Evolutionary conservation across 768 basidiomycete genomes (phyloP).

Genomic region (Lyophyllum shimeji): DNA sequence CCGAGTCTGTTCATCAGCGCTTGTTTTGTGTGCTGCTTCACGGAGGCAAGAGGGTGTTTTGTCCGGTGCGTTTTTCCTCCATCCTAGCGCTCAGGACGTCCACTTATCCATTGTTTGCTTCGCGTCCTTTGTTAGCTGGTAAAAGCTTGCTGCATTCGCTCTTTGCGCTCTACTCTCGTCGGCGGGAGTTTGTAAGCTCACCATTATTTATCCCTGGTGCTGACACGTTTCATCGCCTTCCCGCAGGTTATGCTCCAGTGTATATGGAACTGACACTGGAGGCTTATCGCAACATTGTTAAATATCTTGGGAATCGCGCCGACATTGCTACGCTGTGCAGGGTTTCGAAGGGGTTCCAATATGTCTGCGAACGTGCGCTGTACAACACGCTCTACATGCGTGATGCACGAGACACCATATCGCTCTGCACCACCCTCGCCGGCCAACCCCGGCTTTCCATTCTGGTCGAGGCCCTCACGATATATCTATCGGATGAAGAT

Average conservation of each 20-base stretch:
- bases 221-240: slow-evolving; percentile 3
- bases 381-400: slow-evolving; percentile 58
- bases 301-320: slow-evolving; percentile 46
- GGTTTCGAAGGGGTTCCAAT: slow-evolving; percentile 56
- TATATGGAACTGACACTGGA: slow-evolving; percentile 63
- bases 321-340: slow-evolving; percentile 59
- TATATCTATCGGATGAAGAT: slow-evolving; percentile 37
- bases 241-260: slow-evolving; percentile 40
- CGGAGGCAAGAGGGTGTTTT: background rate
- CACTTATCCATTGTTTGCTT: slow-evolving; percentile 1
- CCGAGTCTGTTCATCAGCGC: background rate
- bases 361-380: slow-evolving; percentile 53
- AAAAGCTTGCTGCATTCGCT: slow-evolving; percentile 15
- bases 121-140: slow-evolving; percentile 1
- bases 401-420: slow-evolving; percentile 35
- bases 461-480: slow-evolving; percentile 54
- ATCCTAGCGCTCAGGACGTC: background rate
- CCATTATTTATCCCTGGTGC: background rate
- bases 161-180: slow-evolving; percentile 16
- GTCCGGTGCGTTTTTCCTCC: slow-evolving; percentile 9
- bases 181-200: slow-evolving; percentile 28
- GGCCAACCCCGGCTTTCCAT: slow-evolving; percentile 45
- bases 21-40: slow-evolving; percentile 6
- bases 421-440: slow-evolving; percentile 48
- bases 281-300: slow-evolving; percentile 57